Percentiles rank a stretch among this genome's conserved stretches.
These are phyloP conservation scores for Solanum chaucha DNA, from an alignment of 257 asterid genomes.

Conservation along the genomic window DNA sequence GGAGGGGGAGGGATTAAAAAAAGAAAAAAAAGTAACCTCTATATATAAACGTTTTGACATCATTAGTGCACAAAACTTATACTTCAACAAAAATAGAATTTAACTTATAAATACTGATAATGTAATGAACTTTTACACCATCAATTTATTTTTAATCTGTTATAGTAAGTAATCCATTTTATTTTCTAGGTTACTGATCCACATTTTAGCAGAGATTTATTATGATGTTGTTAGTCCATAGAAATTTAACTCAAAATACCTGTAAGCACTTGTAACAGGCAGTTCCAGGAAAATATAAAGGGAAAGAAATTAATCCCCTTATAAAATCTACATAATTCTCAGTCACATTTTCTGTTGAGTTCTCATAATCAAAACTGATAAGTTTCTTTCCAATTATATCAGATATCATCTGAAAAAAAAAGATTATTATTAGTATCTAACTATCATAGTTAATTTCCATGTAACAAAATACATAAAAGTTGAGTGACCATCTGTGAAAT, in stretches of 20 bases:
- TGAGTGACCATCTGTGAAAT: not conserved
- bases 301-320: slow-evolving; percentile 79
- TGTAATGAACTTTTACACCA: too few species aligned
- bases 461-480: not conserved
- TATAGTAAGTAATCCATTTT: not conserved
- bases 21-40: too few species aligned
- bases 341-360: slow-evolving; percentile 50
- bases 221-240: too few species aligned
- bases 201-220: not conserved
- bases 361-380: slow-evolving; percentile 58
- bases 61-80: too few species aligned
- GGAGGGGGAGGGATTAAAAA: too few species aligned
- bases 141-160: too few species aligned
- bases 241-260: slow-evolving; percentile 13
- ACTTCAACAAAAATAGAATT: too few species aligned
- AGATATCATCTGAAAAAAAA: slow-evolving; percentile 61
- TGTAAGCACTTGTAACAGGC: slow-evolving; percentile 71
- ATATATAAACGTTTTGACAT: too few species aligned
- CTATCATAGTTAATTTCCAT: too few species aligned
- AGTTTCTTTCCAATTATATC: slow-evolving; percentile 75
- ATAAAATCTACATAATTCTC: slow-evolving; percentile 64
- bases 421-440: too few species aligned
- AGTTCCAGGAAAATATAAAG: slow-evolving; percentile 79
- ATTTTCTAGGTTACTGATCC: not conserved
- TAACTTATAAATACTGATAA: too few species aligned